Conservation (phyloP, 345 rosid species). For the Noccaea bulbosa region DNA sequence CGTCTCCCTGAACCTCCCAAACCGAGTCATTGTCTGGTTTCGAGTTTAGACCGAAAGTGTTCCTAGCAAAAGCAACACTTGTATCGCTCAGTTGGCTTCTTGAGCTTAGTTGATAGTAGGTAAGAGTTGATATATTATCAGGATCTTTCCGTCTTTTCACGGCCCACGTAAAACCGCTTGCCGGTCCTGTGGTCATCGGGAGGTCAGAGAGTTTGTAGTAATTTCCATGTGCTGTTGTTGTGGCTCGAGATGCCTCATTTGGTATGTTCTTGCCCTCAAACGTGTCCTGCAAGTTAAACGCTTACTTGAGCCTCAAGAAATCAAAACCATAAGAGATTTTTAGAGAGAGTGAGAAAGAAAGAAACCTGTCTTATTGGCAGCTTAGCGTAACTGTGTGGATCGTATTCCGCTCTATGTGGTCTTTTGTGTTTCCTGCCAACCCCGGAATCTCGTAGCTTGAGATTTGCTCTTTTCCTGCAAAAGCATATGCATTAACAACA, state of each 20-base stretch:
- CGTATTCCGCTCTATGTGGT: slow-evolving; percentile 48
- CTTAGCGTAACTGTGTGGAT: slow-evolving; percentile 42
- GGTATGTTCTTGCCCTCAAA: slow-evolving; percentile 39
- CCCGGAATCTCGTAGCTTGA: slow-evolving; percentile 51
- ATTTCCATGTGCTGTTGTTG: slow-evolving; percentile 47
- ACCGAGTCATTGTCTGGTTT: slow-evolving; percentile 37
- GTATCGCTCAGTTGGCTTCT: slow-evolving; percentile 55
- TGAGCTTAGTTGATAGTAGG: slow-evolving; percentile 50
- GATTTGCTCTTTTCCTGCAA: slow-evolving; percentile 59
- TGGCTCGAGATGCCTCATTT: slow-evolving; percentile 42
- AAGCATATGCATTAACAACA: slow-evolving; percentile 5
- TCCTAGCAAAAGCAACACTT: slow-evolving; percentile 51
- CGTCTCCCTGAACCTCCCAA: slow-evolving; percentile 33
- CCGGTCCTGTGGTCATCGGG: slow-evolving; percentile 51
- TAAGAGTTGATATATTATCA: slow-evolving; percentile 55
- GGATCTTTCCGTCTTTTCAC: slow-evolving; percentile 50
- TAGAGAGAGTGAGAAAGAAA: slow-evolving; percentile 1
- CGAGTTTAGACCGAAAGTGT: slow-evolving; percentile 37
- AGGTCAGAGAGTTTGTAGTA: slow-evolving; percentile 46
- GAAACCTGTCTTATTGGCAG: slow-evolving; percentile 47
- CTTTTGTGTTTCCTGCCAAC: slow-evolving; percentile 53
- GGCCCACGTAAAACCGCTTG: slow-evolving; percentile 60
- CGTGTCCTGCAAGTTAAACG: slow-evolving; percentile 45
- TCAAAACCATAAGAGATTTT: not conserved
- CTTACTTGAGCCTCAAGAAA: slow-evolving; percentile 25